Evolutionary conservation across 148 eudicot species (phyloP).

Genomic region (Diospyros lotus): DNA sequence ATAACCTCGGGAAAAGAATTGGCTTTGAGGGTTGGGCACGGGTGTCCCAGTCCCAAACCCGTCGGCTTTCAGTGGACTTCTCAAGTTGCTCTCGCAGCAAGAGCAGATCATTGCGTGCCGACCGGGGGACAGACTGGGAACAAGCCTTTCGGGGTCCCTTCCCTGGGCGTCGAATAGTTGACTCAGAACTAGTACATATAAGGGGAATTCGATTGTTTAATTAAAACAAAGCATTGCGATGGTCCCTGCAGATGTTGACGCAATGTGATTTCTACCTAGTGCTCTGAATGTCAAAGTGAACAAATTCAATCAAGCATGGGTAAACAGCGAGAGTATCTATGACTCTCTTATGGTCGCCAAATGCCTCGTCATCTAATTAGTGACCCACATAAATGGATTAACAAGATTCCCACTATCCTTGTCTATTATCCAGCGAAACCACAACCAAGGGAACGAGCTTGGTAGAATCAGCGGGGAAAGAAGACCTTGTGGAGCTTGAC

Average conservation of each 20-base stretch:
- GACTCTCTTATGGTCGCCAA: not conserved
- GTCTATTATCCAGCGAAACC: no score
- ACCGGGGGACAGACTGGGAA: not conserved
- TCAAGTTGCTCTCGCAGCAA: not conserved
- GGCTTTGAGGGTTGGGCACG: not conserved
- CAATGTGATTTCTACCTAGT: slow-evolving; percentile 18
- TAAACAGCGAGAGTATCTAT: slow-evolving; percentile 13
- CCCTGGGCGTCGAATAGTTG: not conserved
- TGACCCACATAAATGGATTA: no score
- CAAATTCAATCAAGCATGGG: slow-evolving; percentile 12
- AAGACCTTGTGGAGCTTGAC: no score
- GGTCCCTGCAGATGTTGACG: slow-evolving; percentile 13
- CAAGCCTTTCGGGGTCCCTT: not conserved
- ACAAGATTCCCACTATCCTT: no score
- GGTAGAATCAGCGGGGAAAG: no score
- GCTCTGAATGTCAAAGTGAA: slow-evolving; percentile 19
- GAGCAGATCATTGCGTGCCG: not conserved
- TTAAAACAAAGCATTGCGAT: slow-evolving; percentile 5
- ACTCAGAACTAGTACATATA: not conserved
- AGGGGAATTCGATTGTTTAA: slow-evolving; percentile 12
- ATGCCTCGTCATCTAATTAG: not conserved
- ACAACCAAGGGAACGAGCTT: no score
- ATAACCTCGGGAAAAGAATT: not conserved
- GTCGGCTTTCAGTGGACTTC: not conserved
- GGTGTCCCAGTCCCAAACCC: not conserved